Conservation (phyloP, 2,329 filamentous ascomycete species). For the Septoria petroselini region DNA sequence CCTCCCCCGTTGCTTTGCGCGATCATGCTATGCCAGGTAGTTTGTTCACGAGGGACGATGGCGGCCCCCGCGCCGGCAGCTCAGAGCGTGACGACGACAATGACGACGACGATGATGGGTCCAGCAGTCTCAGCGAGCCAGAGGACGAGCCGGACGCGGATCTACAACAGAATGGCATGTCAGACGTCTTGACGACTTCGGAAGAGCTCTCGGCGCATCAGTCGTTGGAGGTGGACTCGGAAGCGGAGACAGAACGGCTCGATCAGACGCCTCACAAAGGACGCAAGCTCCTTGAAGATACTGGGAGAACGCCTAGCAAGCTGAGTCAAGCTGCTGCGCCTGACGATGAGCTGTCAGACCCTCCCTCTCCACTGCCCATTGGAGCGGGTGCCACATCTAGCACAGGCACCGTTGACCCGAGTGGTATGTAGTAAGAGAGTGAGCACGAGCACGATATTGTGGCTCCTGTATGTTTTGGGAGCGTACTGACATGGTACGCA, state of each 20-base stretch:
- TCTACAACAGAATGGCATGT: slow-evolving; percentile 17
- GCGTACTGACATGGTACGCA: slow-evolving; percentile 10
- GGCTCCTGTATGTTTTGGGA: not conserved
- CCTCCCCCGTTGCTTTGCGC: slow-evolving; percentile 31
- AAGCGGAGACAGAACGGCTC: slow-evolving; percentile 91
- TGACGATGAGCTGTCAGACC: slow-evolving; percentile 43
- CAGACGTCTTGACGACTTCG: slow-evolving; percentile 3
- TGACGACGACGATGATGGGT: slow-evolving; percentile 50
- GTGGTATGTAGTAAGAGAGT: slow-evolving; percentile 23
- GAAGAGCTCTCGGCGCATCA: slow-evolving; percentile 27
- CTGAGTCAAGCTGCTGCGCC: slow-evolving; percentile 58
- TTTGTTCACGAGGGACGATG: not conserved
- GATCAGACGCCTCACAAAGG: slow-evolving; percentile 59
- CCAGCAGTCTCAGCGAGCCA: slow-evolving; percentile 89
- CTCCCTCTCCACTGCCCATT: slow-evolving; percentile 34
- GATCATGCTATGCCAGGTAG: slow-evolving; percentile 3
- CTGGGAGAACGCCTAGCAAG: slow-evolving; percentile 73
- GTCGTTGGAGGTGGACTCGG: slow-evolving; percentile 60
- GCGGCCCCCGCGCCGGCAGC: not conserved
- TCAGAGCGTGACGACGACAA: slow-evolving; percentile 11
- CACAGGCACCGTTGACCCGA: slow-evolving; percentile 33
- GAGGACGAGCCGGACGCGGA: slow-evolving; percentile 63
- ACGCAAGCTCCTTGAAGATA: slow-evolving; percentile 40
- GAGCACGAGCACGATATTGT: too few relatives aligned
- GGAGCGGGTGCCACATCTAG: slow-evolving; percentile 35